Evolutionary conservation across 164 flowering plant genomes (phyloP).

Genomic region (Nelumbo lutea): DNA sequence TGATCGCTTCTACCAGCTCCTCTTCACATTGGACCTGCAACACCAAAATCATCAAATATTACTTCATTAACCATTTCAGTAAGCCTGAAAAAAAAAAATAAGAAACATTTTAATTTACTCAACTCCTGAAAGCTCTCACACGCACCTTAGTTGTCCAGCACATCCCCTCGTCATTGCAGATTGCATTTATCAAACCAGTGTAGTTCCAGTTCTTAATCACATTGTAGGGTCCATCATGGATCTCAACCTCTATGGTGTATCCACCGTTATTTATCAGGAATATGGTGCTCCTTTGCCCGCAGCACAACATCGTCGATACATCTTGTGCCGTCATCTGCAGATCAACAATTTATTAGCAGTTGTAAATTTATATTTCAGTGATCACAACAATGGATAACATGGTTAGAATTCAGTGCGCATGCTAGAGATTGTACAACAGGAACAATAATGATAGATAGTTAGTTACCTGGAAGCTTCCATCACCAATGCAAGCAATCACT

Average conservation of each 20-base stretch:
- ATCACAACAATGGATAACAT: too few species aligned
- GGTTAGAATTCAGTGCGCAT: too few species aligned
- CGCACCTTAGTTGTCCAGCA: conserved; percentile 73
- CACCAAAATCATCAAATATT: background rate
- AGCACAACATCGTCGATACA: conserved; percentile 72
- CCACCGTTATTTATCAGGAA: conserved; percentile 90
- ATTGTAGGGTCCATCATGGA: conserved; percentile 89
- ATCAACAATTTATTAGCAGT: background rate
- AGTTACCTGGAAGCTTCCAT: conserved; percentile 89
- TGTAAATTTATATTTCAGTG: too few species aligned
- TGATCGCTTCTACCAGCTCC: conserved; percentile 64
- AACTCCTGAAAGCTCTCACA: background rate
- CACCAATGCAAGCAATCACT: conserved; percentile 81
- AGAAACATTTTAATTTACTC: background rate
- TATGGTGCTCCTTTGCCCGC: conserved; percentile 62
- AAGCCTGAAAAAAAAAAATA: background rate
- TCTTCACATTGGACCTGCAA: conserved; percentile 56
- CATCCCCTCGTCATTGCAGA: conserved; percentile 67
- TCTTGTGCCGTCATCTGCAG: conserved; percentile 79
- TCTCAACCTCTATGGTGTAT: conserved; percentile 74
- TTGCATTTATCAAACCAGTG: conserved; percentile 62
- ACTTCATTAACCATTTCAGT: background rate
- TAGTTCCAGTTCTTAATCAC: conserved; percentile 88
- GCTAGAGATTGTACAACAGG: background rate
- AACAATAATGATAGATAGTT: background rate